phyloP scores from a whole-genome alignment of 2,329 filamentous ascomycete genomes.

The Pseudonectria buxi region DNA sequence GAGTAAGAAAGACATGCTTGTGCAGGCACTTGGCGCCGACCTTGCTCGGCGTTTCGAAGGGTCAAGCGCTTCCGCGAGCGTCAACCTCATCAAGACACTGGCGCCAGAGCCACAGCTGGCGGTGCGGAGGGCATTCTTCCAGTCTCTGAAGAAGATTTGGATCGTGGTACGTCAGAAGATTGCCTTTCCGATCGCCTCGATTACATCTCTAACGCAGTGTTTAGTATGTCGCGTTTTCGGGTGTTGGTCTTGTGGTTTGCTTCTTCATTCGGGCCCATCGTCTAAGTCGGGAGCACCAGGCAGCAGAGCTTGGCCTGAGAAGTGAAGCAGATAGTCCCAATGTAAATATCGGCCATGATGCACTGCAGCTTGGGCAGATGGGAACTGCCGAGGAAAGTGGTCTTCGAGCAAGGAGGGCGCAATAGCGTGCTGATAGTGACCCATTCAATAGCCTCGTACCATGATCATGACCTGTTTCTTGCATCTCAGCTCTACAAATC shows the following conservation, averaged over 20 bases:
- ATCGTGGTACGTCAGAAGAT: slow-evolving; percentile 18
- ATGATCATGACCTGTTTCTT: too few species aligned
- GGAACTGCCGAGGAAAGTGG: not conserved
- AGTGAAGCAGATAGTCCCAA: not conserved
- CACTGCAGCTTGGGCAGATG: too few species aligned
- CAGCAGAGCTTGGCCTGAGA: slow-evolving; percentile 12
- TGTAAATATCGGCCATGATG: too few species aligned
- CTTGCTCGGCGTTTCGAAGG: slow-evolving; percentile 45
- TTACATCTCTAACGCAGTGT: not conserved
- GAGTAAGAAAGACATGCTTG: slow-evolving; percentile 37
- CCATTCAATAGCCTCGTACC: too few species aligned
- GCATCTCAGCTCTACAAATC: too few species aligned
- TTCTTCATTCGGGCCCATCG: slow-evolving; percentile 18
- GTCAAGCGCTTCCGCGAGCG: slow-evolving; percentile 49
- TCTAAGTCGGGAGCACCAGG: slow-evolving; percentile 15
- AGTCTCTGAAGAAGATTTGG: slow-evolving; percentile 21
- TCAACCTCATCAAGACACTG: slow-evolving; percentile 38
- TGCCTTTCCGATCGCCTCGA: not conserved
- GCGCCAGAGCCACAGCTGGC: slow-evolving; percentile 11
- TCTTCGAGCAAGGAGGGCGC: too few species aligned
- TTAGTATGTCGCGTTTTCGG: slow-evolving; percentile 16
- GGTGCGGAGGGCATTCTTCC: slow-evolving; percentile 20
- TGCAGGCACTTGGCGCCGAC: slow-evolving; percentile 37
- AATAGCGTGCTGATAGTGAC: too few species aligned
- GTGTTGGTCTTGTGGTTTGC: slow-evolving; percentile 9